Percentiles rank a stretch among this genome's conserved stretches.
phyloP scores from a whole-genome alignment of 2,329 filamentous ascomycete genomes.

The Orbilia ellipsospora region DNA sequence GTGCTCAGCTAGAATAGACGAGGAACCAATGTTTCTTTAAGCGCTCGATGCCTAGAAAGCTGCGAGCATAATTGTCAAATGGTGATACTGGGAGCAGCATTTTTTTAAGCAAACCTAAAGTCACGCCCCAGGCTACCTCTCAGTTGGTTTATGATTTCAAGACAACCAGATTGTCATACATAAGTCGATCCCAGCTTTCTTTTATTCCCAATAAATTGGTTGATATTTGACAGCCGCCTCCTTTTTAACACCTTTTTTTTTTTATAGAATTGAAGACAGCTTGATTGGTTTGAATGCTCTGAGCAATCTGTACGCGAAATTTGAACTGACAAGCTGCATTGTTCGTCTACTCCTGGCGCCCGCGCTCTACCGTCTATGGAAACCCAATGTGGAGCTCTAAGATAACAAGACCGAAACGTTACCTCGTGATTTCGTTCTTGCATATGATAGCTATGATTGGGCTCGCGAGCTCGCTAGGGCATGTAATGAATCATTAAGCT shows the following conservation, averaged over 20 bases:
- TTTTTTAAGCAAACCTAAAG: background rate
- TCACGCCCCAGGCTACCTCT: conserved; percentile 7
- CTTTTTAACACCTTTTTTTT: background rate
- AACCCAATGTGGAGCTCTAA: conserved; percentile 4
- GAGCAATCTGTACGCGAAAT: conserved; percentile 9
- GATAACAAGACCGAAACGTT: background rate
- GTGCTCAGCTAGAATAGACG: background rate
- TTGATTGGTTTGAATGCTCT: background rate
- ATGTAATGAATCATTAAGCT: conserved; percentile 2
- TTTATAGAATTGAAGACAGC: too few relatives aligned
- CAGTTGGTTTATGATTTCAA: background rate
- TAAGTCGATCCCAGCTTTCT: conserved; percentile 7
- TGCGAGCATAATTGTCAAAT: too few relatives aligned
- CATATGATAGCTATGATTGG: conserved; percentile 15
- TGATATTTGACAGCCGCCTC: conserved; percentile 19
- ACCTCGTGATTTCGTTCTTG: background rate
- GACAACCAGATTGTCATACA: conserved; percentile 16
- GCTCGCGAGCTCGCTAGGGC: background rate
- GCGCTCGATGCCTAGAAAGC: conserved; percentile 6
- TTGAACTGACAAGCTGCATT: conserved; percentile 6
- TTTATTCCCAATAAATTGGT: conserved; percentile 4
- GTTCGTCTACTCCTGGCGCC: conserved; percentile 1
- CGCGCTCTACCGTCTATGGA: conserved; percentile 18
- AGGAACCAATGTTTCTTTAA: conserved; percentile 25
- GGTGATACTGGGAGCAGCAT: background rate